Conservation (phyloP, 257 asterid genomes). For the Ajuga chamaepitys region DNA sequence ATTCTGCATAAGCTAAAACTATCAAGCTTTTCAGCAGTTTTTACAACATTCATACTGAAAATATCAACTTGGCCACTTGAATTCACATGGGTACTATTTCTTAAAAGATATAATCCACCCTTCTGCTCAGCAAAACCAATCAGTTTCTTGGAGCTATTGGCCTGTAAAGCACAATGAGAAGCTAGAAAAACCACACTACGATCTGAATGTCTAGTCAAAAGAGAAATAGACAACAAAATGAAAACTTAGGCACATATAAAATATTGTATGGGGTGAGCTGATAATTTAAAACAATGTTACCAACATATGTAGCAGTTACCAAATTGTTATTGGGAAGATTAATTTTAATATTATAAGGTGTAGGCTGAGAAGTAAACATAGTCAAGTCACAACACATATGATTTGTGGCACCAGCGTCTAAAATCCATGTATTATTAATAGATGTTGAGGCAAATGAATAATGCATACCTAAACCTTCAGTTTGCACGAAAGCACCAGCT, state of each 20-base stretch:
- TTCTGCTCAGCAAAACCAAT: not conserved
- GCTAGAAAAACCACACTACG: not conserved
- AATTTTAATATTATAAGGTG: no score
- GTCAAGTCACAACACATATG: not conserved
- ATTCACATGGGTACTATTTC: not conserved
- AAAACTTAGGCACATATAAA: not conserved
- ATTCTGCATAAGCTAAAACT: not conserved
- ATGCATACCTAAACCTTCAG: not conserved
- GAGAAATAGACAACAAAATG: not conserved
- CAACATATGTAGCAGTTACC: no score
- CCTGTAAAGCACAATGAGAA: no score
- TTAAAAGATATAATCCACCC: not conserved
- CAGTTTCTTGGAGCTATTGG: not conserved
- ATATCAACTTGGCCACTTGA: not conserved
- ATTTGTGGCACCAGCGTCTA: not conserved
- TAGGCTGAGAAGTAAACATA: no score
- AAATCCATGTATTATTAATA: not conserved
- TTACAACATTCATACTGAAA: not conserved
- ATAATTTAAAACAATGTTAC: no score
- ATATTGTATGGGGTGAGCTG: no score
- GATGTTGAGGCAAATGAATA: not conserved
- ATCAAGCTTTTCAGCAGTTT: not conserved
- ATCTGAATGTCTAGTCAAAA: not conserved
- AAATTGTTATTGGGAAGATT: not conserved
- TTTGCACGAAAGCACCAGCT: no score